phyloP scores from a whole-genome alignment of 805 yeast genomes.

The Myxozyma melibiosi region DNA sequence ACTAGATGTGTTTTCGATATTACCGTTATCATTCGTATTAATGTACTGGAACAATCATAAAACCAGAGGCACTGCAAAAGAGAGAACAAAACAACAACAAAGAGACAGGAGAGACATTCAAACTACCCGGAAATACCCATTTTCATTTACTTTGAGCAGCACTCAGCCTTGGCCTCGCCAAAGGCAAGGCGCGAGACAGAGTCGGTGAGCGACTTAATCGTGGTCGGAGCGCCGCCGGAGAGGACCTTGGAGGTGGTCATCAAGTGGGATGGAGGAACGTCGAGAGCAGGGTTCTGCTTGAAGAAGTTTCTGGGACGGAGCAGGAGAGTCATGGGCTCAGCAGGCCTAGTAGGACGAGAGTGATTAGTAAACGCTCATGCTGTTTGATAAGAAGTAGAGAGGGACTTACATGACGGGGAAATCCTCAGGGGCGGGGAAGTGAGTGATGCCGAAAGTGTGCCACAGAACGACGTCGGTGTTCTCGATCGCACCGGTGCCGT shows the following conservation, averaged over 20 bases:
- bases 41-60: not conserved
- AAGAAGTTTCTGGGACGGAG: conserved; percentile 81
- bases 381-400: not conserved
- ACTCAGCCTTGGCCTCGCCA: conserved; percentile 16
- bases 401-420: conserved; percentile 73
- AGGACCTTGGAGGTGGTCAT: conserved; percentile 26
- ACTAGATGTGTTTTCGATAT: no score
- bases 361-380: not conserved
- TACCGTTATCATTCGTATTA: not conserved
- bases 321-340: conserved; percentile 74
- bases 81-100: not conserved
- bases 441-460: conserved; percentile 84
- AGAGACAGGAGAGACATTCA: not conserved
- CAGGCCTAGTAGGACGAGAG: conserved; percentile 50
- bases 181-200: conserved; percentile 27
- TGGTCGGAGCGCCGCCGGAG: conserved; percentile 8
- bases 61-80: no score
- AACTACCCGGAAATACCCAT: no score
- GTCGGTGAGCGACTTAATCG: conserved; percentile 26
- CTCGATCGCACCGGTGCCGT: conserved; percentile 39
- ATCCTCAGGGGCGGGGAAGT: conserved; percentile 87
- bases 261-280: conserved; percentile 57
- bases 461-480: conserved; percentile 73
- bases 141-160: conserved; percentile 7
- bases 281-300: conserved; percentile 74